Percentiles rank a stretch among this genome's conserved stretches.
These are phyloP conservation scores for Diplosphaera chodatii DNA, from an alignment of 139 green algal genomes.

Conservation along the genomic window DNA sequence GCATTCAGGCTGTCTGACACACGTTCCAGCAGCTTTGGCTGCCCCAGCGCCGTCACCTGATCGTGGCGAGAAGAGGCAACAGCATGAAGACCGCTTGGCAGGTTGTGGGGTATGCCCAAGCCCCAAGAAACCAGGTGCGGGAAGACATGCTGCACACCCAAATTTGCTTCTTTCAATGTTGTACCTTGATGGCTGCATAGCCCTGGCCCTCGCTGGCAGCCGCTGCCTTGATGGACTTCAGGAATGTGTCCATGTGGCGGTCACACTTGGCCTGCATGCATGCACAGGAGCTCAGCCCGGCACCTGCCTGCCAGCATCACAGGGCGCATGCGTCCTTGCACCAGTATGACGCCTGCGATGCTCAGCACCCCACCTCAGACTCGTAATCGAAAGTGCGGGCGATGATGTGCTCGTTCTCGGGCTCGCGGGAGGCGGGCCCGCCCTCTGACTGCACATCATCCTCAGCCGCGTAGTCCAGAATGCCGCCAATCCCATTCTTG, in stretches of 20 bases:
- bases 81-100: too few species aligned
- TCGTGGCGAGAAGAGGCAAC: constrained; percentile 2
- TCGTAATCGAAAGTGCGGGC: constrained; percentile 60
- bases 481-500: constrained; percentile 31
- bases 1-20: constrained; percentile 41
- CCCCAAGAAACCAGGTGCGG: too few species aligned
- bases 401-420: constrained; percentile 2
- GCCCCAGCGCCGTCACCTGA: constrained; percentile 81
- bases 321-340: too few species aligned
- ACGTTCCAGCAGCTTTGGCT: constrained; percentile 70
- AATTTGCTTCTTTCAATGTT: too few species aligned
- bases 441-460: constrained; percentile 32
- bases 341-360: too few species aligned
- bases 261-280: constrained; percentile 43
- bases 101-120: too few species aligned
- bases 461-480: constrained; percentile 64
- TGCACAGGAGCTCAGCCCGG: too few species aligned
- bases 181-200: constrained; percentile 80
- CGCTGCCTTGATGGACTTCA: constrained; percentile 61
- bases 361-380: constrained; percentile 30
- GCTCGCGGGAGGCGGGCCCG: background rate
- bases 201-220: constrained; percentile 35
- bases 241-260: constrained; percentile 50
- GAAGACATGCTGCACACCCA: too few species aligned
- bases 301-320: too few species aligned